Conservation (phyloP, 73 alveolate species). For the Paramecium biaurelia region DNA sequence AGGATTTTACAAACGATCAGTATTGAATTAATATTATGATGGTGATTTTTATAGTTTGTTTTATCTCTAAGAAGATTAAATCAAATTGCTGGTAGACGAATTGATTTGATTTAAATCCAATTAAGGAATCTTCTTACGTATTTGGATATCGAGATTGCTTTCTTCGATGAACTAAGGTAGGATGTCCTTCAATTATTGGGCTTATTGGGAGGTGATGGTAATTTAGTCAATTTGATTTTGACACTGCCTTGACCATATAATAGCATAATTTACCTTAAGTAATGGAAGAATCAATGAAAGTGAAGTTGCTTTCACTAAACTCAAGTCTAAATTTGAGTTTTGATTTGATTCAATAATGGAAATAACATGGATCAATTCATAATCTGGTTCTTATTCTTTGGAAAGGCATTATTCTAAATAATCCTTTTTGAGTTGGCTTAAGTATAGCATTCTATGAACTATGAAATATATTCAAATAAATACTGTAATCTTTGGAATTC, state of each 20-base stretch:
- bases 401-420: not conserved
- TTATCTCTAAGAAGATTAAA: conserved; percentile 34
- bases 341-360: not conserved
- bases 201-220: not conserved
- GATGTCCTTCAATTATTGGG: not conserved
- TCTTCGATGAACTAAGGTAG: conserved; percentile 19
- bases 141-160: not conserved
- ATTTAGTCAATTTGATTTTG: conserved; percentile 35
- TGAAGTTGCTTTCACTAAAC: not conserved
- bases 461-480: not conserved
- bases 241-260: not conserved
- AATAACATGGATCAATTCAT: not conserved
- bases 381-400: conserved; percentile 4
- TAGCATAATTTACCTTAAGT: not conserved
- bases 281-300: not conserved
- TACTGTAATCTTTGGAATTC: conserved; percentile 18
- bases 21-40: conserved; percentile 29
- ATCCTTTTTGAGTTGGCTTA: conserved; percentile 2
- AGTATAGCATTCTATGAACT: conserved; percentile 43
- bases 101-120: not conserved
- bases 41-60: conserved; percentile 3
- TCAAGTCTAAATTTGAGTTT: not conserved
- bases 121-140: conserved; percentile 8
- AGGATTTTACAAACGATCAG: conserved; percentile 2
- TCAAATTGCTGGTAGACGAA: conserved; percentile 46